These are phyloP conservation scores for Paraphaeosphaeria minitans DNA, from an alignment of 2,329 filamentous ascomycete genomes.

Conservation along the genomic window DNA sequence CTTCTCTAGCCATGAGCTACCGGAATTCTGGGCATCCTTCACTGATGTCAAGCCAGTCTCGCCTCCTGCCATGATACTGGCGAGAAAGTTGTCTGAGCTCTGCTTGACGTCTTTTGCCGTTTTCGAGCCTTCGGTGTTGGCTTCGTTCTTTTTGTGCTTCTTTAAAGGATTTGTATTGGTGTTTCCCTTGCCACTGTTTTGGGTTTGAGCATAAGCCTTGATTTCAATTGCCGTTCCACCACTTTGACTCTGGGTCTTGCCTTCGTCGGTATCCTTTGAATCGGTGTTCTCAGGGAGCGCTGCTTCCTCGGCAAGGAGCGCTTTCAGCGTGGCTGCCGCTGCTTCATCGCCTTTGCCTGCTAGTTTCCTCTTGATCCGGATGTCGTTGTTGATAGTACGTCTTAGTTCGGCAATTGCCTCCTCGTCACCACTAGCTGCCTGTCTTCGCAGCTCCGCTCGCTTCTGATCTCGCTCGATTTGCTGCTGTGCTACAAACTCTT, in stretches of 20 bases:
- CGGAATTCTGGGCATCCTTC: neutral
- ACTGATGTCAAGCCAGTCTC: neutral
- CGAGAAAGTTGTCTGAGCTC: neutral
- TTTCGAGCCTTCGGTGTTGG: neutral
- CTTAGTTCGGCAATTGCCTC: conserved; percentile 24
- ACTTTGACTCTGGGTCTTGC: neutral
- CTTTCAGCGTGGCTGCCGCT: conserved; percentile 22
- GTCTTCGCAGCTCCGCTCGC: conserved; percentile 15
- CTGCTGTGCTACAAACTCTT: conserved; percentile 23
- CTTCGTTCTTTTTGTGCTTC: neutral
- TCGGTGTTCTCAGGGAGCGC: neutral
- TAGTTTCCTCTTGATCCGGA: conserved; percentile 3
- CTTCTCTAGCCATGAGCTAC: conserved; percentile 11
- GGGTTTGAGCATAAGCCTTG: neutral
- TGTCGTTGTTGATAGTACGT: neutral
- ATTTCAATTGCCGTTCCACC: neutral
- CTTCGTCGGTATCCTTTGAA: neutral
- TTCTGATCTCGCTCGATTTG: conserved; percentile 20
- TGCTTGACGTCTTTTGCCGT: neutral
- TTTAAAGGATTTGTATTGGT: neutral
- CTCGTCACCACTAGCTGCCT: conserved; percentile 3
- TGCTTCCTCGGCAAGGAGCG: neutral
- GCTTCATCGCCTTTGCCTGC: conserved; percentile 5
- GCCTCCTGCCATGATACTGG: neutral
- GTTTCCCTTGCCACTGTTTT: neutral